Conservation (phyloP, 345 rosid genomes). For the Eucalyptus shirleyi region DNA sequence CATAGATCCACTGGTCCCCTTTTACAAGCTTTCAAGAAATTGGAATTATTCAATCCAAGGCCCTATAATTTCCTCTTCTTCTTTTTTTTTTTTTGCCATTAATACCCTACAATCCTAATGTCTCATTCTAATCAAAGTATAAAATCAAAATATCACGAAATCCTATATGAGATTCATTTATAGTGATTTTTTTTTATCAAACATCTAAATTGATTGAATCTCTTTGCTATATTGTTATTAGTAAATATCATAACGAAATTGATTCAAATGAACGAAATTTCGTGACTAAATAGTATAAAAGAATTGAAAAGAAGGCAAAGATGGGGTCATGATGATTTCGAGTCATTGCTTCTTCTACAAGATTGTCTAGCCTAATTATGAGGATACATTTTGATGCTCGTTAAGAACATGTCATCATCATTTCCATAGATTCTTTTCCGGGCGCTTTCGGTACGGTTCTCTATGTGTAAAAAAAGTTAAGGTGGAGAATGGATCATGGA, state of each 20-base stretch:
- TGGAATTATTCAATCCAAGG: neutral
- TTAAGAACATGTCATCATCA: neutral
- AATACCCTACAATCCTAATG: neutral
- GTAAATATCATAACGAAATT: neutral
- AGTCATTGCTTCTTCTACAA: neutral
- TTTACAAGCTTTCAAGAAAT: neutral
- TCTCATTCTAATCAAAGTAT: neutral
- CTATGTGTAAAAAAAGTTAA: neutral
- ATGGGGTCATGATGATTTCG: neutral
- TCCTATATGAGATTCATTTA: neutral
- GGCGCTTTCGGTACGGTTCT: neutral
- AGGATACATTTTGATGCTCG: neutral
- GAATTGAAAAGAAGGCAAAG: neutral
- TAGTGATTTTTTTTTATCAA: accelerated
- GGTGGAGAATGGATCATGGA: neutral
- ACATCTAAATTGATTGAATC: neutral
- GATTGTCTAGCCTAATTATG: slow-evolving; percentile 1
- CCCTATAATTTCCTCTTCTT: neutral
- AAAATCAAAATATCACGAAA: neutral
- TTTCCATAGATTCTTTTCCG: neutral
- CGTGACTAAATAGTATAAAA: neutral
- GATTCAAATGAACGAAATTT: neutral
- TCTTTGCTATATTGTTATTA: accelerated
- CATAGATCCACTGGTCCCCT: neutral
- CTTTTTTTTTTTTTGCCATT: neutral